phyloP scores from a whole-genome alignment of 805 yeast genomes.

The Zygoascus bituminiphila region DNA sequence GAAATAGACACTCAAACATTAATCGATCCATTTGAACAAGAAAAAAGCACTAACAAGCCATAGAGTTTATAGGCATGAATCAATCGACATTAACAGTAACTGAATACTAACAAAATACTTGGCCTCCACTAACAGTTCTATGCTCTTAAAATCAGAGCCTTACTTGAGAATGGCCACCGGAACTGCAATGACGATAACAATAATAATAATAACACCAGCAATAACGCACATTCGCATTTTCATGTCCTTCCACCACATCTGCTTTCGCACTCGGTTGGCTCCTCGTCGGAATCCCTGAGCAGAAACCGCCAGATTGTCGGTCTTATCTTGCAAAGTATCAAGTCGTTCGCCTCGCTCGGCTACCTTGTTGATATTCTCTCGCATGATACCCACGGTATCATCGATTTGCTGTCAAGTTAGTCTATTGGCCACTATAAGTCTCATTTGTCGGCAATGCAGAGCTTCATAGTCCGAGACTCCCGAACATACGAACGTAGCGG shows the following conservation, averaged over 20 bases:
- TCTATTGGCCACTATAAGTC: background rate
- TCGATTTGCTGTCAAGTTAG: constrained; percentile 54
- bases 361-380: constrained; percentile 92
- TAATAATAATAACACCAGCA: constrained; percentile 64
- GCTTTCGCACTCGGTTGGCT: constrained; percentile 94
- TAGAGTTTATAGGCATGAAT: too few species aligned
- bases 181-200: constrained; percentile 76
- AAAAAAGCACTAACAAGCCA: too few species aligned
- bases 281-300: constrained; percentile 95
- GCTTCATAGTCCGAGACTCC: too few species aligned
- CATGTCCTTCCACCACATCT: constrained; percentile 99
- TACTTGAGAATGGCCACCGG: constrained; percentile 75
- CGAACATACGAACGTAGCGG: too few species aligned
- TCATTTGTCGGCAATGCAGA: too few species aligned
- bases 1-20: too few species aligned
- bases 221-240: constrained; percentile 90
- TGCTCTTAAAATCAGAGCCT: too few species aligned
- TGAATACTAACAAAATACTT: too few species aligned
- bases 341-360: constrained; percentile 92
- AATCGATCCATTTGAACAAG: too few species aligned
- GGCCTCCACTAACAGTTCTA: too few species aligned
- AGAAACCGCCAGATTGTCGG: constrained; percentile 82
- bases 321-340: constrained; percentile 85
- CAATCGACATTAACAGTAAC: too few species aligned
- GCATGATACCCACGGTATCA: constrained; percentile 95